Evolutionary conservation across 257 asterid species (phyloP), one percentile per base, ranked within the genome.

Genomic region (Nicotiana tabacum): DNA sequence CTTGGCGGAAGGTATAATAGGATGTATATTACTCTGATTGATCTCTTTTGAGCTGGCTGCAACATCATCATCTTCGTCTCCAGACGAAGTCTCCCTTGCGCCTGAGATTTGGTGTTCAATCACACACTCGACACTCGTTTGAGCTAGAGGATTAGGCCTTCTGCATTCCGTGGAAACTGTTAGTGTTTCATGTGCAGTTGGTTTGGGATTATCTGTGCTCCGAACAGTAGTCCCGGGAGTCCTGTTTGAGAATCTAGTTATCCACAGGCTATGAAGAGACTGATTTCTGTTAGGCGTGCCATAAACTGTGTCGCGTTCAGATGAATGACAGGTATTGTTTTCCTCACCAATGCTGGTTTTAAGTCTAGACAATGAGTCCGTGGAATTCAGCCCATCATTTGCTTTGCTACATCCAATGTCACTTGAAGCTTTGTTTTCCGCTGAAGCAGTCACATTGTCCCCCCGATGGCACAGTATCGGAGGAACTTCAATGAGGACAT

Each of bases 211-310:
- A 29, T 77, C 89, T 39, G 83, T 60, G 64, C 77, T 70, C 83
- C 72, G 17, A 2, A 80, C 30, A 55, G 77, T 33, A 55, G 77
- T 33, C 69, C 70, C 82, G 9, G 83, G 81, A 69, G 57, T 79
- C 72, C 82, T 89, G 15, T 88, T 81, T 21, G 89, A 87, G 76
- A 90, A 83, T 57, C 97, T 92, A 82, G 93, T 89, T 16, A 93
- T 88, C 98, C 98, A 93, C 86, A 91, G 84, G 82, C 97, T 91
- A 65, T 91, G 81, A 66, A 30, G 82, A 35, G 78, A 84, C 9
- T 81, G 83, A 46, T 82, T 83, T 84, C 85, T 89, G 74, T 72
- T 88, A 61, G 92, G 84, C 78, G 77, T n/a, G 57, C 66, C 83
- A 80, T 70, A 29, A 43, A 9, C 51, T 43, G 51, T 43, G 51